Evolutionary conservation across 352 stramenopile species (phyloP).

Genomic region (Globisporangium heterothallicum): DNA sequence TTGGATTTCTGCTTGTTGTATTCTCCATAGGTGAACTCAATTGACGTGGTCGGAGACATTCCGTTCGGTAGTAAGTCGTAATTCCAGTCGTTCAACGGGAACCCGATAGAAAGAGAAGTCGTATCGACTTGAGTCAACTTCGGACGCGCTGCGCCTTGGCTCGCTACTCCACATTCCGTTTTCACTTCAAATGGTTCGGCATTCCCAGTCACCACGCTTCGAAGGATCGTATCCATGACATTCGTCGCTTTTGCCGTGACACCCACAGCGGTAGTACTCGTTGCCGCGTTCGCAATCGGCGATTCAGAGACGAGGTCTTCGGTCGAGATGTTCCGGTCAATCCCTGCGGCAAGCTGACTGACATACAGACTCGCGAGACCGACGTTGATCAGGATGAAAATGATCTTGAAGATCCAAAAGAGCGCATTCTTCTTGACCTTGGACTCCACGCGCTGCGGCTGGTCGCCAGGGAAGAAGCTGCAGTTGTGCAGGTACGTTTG

Average conservation of each 20-base stretch:
- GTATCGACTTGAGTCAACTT: slow-evolving; percentile 12
- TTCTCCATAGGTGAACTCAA: slow-evolving; percentile 16
- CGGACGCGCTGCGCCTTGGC: neutral
- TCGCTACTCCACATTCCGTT: slow-evolving; percentile 7
- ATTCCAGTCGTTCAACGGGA: slow-evolving; percentile 21
- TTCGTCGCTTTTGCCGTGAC: neutral
- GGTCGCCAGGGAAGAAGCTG: slow-evolving; percentile 20
- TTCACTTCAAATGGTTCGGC: slow-evolving; percentile 12
- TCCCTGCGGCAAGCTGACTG: slow-evolving; percentile 9
- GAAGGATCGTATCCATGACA: slow-evolving; percentile 15
- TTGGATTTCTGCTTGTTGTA: slow-evolving; percentile 10
- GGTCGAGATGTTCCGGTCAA: slow-evolving; percentile 6
- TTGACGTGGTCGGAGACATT: neutral
- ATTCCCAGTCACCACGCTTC: slow-evolving; percentile 16
- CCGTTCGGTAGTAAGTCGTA: slow-evolving; percentile 7
- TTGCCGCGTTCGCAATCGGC: neutral
- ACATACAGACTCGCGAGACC: slow-evolving; percentile 20
- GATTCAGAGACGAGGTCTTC: slow-evolving; percentile 1
- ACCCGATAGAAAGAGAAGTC: slow-evolving; percentile 13
- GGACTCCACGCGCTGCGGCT: slow-evolving; percentile 18
- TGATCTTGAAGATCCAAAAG: slow-evolving; percentile 15
- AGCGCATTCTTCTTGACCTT: slow-evolving; percentile 14
- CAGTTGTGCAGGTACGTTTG: slow-evolving; percentile 21
- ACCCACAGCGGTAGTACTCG: neutral
- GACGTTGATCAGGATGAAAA: slow-evolving; percentile 22